Evolutionary conservation across 768 basidiomycete genomes (phyloP).

Genomic region (Lactarius deliciosus): DNA sequence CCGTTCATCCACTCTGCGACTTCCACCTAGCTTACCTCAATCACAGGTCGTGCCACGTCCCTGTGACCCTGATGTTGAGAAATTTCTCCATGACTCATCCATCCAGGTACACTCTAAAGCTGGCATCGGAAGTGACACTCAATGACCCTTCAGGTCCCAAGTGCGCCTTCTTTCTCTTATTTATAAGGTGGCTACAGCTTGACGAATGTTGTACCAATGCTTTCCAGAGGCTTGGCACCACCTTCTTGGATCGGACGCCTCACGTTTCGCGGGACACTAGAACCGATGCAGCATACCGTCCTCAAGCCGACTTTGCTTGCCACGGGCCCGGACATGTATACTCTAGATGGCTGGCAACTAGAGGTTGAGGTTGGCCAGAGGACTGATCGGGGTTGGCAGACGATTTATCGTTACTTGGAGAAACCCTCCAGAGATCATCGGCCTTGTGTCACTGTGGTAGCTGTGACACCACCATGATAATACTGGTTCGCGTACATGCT

Average conservation of each 20-base stretch:
- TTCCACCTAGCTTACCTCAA: constrained; percentile 10
- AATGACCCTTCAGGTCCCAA: constrained; percentile 31
- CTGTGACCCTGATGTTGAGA: constrained; percentile 56
- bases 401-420: constrained; percentile 44
- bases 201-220: neutral
- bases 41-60: constrained; percentile 53
- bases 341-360: constrained; percentile 64
- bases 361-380: constrained; percentile 61
- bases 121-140: constrained; percentile 37
- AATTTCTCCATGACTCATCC: constrained; percentile 71
- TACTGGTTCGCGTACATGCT: neutral
- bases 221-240: constrained; percentile 43
- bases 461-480: neutral
- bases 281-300: constrained; percentile 46
- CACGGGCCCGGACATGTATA: constrained; percentile 61
- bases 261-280: constrained; percentile 58
- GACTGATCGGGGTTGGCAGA: constrained; percentile 34
- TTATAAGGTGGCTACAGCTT: neutral
- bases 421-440: constrained; percentile 35
- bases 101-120: constrained; percentile 55
- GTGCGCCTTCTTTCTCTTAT: constrained; percentile 8
- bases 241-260: constrained; percentile 67
- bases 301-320: constrained; percentile 59
- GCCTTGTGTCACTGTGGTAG: constrained; percentile 40
- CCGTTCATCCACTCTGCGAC: neutral